phyloP scores from a whole-genome alignment of 805 yeast species.

The Saccharomycopsis microspora region DNA sequence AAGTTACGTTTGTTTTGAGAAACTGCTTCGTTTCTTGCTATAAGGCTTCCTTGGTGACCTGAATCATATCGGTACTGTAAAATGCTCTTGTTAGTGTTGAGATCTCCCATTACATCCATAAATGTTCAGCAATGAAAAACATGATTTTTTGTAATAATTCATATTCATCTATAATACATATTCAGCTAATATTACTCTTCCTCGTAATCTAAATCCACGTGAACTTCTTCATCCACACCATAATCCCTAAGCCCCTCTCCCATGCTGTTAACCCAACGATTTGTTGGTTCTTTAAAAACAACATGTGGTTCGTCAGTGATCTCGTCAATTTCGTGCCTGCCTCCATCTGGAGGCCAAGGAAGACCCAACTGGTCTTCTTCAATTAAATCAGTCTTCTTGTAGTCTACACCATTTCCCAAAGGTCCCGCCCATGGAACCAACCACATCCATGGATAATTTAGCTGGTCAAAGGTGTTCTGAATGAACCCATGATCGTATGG shows the following conservation, averaged over 20 bases:
- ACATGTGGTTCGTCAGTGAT: slow-evolving; percentile 1
- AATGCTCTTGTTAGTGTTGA: too few relatives aligned
- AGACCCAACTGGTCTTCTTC: slow-evolving; percentile 50
- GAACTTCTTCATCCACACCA: slow-evolving; percentile 76
- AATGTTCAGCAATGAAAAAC: too few relatives aligned
- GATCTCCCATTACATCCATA: too few relatives aligned
- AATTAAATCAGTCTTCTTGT: slow-evolving; percentile 39
- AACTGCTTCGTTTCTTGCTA: too few relatives aligned
- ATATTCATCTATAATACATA: background rate
- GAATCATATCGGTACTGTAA: too few relatives aligned
- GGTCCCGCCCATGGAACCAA: slow-evolving; percentile 62
- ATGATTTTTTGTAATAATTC: background rate
- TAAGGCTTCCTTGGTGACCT: too few relatives aligned
- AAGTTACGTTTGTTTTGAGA: too few relatives aligned
- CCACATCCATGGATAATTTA: slow-evolving; percentile 63
- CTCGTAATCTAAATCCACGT: slow-evolving; percentile 17
- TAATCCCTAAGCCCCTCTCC: slow-evolving; percentile 82
- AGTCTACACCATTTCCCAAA: slow-evolving; percentile 45
- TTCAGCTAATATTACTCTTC: background rate
- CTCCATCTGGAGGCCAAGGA: slow-evolving; percentile 95
- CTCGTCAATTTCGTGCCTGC: slow-evolving; percentile 25
- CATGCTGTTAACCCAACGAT: slow-evolving; percentile 54
- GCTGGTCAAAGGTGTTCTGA: slow-evolving; percentile 36
- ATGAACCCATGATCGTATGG: slow-evolving; percentile 71
- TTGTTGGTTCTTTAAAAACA: background rate